Conservation (phyloP, 2,329 filamentous ascomycete genomes). For the Diaporthe velutina region DNA sequence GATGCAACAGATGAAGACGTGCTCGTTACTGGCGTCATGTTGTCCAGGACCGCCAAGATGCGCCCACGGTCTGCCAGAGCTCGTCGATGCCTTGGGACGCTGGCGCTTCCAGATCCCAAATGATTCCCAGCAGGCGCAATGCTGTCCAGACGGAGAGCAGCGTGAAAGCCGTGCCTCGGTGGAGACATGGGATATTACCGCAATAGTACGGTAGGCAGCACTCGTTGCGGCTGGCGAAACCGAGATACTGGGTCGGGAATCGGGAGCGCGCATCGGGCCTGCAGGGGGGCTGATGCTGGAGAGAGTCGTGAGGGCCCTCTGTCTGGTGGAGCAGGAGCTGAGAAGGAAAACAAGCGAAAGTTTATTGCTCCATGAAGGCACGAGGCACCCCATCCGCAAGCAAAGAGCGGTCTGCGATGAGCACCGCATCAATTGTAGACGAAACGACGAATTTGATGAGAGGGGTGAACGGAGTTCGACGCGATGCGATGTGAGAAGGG, state of each 20-base stretch:
- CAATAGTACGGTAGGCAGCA: not conserved
- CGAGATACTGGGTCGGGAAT: slow-evolving; percentile 28
- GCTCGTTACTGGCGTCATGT: slow-evolving; percentile 17
- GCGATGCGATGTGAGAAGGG: not conserved
- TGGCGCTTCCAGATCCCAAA: not conserved
- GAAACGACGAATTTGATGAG: not conserved
- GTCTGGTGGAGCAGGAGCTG: slow-evolving; percentile 1
- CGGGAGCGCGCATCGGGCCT: not conserved
- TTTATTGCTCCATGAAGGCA: slow-evolving; percentile 12
- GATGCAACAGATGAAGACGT: slow-evolving; percentile 13
- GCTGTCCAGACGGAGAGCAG: not conserved
- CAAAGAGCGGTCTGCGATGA: slow-evolving; percentile 14
- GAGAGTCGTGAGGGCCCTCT: slow-evolving; percentile 8
- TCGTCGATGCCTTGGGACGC: not conserved
- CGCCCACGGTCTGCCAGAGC: not conserved
- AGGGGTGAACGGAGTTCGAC: not conserved
- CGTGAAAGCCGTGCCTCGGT: not conserved
- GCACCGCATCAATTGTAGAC: not conserved
- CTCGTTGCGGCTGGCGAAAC: slow-evolving; percentile 8
- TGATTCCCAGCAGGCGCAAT: not conserved
- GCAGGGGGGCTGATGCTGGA: not conserved
- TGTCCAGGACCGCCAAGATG: not conserved
- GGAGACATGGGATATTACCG: not conserved
- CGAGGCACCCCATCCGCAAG: not conserved
- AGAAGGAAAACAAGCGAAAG: slow-evolving; percentile 25